Conservation (phyloP, 352 stramenopile genomes). For the Phytopythium boreale region DNA sequence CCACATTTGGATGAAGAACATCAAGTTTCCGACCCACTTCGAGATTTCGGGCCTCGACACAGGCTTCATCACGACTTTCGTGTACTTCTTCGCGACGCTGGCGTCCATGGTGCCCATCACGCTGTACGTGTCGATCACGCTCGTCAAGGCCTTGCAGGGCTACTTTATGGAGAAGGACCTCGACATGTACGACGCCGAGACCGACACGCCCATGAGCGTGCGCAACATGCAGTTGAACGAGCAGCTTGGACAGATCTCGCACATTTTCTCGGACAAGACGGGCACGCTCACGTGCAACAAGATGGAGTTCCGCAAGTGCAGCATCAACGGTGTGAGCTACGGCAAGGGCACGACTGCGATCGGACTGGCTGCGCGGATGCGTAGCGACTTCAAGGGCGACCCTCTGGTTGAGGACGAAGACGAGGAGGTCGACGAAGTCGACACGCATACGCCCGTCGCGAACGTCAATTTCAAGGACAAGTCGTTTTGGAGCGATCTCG, state of each 20-base stretch:
- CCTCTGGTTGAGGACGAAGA: constrained; percentile 33
- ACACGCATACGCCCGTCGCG: constrained; percentile 25
- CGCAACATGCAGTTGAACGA: constrained; percentile 88
- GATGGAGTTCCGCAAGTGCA: constrained; percentile 90
- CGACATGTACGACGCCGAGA: constrained; percentile 84
- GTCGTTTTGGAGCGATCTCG: constrained; percentile 54
- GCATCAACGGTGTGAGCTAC: constrained; percentile 74
- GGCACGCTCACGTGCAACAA: constrained; percentile 87
- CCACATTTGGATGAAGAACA: constrained; percentile 43
- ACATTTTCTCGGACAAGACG: constrained; percentile 97
- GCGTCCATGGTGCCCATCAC: constrained; percentile 87
- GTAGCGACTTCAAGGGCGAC: constrained; percentile 57
- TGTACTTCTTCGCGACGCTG: constrained; percentile 85
- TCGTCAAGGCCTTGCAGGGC: constrained; percentile 88
- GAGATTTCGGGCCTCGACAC: constrained; percentile 27
- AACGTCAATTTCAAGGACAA: constrained; percentile 86
- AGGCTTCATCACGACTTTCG: constrained; percentile 60
- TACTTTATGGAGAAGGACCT: constrained; percentile 85
- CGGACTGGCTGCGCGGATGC: constrained; percentile 61
- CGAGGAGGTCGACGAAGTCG: constrained; percentile 28
- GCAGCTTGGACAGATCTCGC: constrained; percentile 91
- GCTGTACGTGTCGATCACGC: constrained; percentile 87
- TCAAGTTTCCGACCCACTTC: constrained; percentile 36
- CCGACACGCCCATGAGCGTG: constrained; percentile 65
- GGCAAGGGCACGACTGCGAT: constrained; percentile 85